phyloP scores from a whole-genome alignment of 2,329 filamentous ascomycete species.

The Sodiomyces alkalinus region DNA sequence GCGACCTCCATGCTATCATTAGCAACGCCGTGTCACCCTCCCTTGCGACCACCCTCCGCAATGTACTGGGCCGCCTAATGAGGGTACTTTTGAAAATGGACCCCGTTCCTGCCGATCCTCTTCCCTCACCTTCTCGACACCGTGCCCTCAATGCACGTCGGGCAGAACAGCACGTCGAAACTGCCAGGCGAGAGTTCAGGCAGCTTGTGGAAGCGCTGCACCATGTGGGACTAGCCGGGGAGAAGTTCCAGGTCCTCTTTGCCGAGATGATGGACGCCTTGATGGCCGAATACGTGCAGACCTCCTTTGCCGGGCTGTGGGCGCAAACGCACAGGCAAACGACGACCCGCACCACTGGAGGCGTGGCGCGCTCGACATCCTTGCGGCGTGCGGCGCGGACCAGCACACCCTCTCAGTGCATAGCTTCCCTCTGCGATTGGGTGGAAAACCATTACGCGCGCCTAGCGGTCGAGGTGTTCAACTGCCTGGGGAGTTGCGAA shows the following conservation, averaged over 20 bases:
- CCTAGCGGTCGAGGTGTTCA: conserved; percentile 46
- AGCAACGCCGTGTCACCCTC: conserved; percentile 43
- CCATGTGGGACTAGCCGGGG: conserved; percentile 52
- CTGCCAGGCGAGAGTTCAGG: conserved; percentile 34
- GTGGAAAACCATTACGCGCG: conserved; percentile 51
- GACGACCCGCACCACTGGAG: no score
- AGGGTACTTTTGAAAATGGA: conserved; percentile 21
- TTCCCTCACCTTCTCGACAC: no score
- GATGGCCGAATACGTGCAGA: conserved; percentile 46
- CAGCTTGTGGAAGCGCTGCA: conserved; percentile 42
- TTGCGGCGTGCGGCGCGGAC: conserved; percentile 8
- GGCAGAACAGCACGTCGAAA: conserved; percentile 16
- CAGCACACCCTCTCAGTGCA: conserved; percentile 33
- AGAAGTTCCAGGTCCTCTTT: conserved; percentile 54
- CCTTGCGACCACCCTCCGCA: conserved; percentile 37
- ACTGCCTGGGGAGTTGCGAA: conserved; percentile 23
- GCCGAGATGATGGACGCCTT: conserved; percentile 54
- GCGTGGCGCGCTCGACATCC: conserved; percentile 9
- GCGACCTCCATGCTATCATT: conserved; percentile 49
- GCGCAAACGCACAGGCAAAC: conserved; percentile 10
- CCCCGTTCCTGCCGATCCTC: conserved; percentile 2
- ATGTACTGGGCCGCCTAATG: conserved; percentile 37
- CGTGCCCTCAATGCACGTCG: no score
- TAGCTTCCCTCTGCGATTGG: conserved; percentile 49
- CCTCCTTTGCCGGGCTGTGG: conserved; percentile 51